A percentile compares a stretch with the other conserved stretches of the same genome.
These are phyloP conservation scores for Populus davidiana DNA, from an alignment of 345 rosid species.

Conservation along the genomic window DNA sequence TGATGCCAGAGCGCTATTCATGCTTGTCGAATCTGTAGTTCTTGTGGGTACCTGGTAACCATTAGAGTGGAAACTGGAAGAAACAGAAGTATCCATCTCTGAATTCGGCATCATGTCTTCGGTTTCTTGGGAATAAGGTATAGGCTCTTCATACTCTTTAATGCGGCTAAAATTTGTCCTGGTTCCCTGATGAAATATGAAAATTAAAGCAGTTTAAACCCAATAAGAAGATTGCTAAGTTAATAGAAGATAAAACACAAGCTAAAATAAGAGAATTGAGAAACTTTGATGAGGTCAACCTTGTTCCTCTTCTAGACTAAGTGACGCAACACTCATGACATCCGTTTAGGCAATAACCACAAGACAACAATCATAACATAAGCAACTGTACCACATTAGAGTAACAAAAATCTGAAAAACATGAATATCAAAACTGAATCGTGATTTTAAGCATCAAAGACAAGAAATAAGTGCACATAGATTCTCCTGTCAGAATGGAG, in stretches of 20 bases:
- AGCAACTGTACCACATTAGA: not conserved
- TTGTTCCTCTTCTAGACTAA: not conserved
- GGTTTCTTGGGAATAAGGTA: conserved; percentile 43
- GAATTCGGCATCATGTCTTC: conserved; percentile 38
- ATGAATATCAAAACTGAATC: not conserved
- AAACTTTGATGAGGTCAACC: not conserved
- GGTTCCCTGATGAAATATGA: conserved; percentile 51
- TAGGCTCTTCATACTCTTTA: conserved; percentile 47
- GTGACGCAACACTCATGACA: not conserved
- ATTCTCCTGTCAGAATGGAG: not conserved
- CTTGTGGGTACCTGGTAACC: conserved; percentile 48
- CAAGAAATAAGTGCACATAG: not conserved
- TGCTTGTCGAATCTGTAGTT: conserved; percentile 59
- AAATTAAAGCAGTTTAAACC: not conserved
- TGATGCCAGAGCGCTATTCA: conserved; percentile 57
- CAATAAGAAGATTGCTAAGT: not conserved
- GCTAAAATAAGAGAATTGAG: not conserved
- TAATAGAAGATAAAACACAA: not conserved
- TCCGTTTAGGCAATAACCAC: too few relatives aligned
- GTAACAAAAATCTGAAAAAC: not conserved
- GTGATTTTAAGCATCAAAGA: not conserved
- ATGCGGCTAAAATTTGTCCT: conserved; percentile 50
- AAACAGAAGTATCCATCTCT: conserved; percentile 54
- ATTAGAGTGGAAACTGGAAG: conserved; percentile 46
- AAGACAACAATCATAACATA: not conserved